phyloP scores from a whole-genome alignment of 768 basidiomycete genomes.

The Russula virescens region DNA sequence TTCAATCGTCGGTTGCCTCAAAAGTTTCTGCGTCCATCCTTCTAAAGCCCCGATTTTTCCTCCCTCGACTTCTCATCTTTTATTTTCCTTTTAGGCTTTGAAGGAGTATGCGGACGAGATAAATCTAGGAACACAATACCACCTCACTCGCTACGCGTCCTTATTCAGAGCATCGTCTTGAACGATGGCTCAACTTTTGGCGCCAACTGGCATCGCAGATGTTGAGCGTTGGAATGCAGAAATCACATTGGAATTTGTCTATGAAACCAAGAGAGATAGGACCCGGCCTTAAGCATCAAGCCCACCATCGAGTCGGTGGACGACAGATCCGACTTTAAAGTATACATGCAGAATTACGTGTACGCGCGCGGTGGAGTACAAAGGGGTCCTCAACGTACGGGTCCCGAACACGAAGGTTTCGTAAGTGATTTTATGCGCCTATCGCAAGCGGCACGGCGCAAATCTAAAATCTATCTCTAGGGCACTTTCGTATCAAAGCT shows the following conservation, averaged over 20 bases:
- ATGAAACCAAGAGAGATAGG: conserved; percentile 32
- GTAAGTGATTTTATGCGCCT: conserved; percentile 45
- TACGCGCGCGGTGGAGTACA: conserved; percentile 69
- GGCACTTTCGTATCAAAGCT: conserved; percentile 5
- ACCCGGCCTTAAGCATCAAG: conserved; percentile 79
- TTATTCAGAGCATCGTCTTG: conserved; percentile 82
- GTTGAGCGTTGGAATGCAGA: conserved; percentile 36
- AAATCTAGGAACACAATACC: conserved; percentile 97
- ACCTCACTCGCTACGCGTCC: conserved; percentile 90
- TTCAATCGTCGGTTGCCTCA: conserved; percentile 96
- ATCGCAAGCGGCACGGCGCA: neutral
- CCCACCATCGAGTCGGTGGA: conserved; percentile 87
- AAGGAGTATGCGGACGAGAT: conserved; percentile 96
- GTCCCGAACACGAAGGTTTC: conserved; percentile 87
- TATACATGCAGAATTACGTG: conserved; percentile 95
- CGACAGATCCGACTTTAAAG: conserved; percentile 90
- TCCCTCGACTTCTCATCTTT: neutral
- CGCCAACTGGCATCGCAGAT: conserved; percentile 58
- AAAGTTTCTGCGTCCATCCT: conserved; percentile 72
- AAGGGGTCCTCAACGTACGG: conserved; percentile 81
- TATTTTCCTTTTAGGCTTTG: conserved; percentile 53
- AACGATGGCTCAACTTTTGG: conserved; percentile 82
- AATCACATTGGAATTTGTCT: neutral
- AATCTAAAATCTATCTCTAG: neutral
- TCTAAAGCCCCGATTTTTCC: neutral